Evolutionary conservation across 1,284 basidiomycete genomes (phyloP).

Genomic region (Cystobasidium slooffiae): DNA sequence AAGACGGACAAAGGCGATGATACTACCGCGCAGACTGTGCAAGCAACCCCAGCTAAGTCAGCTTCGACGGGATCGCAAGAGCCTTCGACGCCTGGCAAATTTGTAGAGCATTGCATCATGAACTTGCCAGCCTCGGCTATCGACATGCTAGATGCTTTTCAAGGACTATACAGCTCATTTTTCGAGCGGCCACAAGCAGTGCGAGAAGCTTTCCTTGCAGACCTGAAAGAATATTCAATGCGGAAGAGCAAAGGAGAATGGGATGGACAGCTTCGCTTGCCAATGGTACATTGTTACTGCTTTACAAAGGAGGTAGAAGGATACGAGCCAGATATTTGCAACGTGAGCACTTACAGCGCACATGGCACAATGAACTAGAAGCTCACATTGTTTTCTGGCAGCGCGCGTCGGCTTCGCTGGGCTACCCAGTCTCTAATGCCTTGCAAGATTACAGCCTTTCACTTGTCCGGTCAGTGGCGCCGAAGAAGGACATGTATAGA

Average conservation of each 20-base stretch:
- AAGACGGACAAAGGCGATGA: background rate
- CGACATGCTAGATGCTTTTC: conserved; percentile 85
- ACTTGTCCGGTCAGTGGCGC: conserved; percentile 88
- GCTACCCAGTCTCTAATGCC: conserved; percentile 64
- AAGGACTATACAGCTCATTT: conserved; percentile 66
- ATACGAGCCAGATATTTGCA: conserved; percentile 74
- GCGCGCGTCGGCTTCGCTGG: conserved; percentile 75
- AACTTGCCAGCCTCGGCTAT: conserved; percentile 93
- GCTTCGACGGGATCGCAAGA: background rate
- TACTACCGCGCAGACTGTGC: background rate
- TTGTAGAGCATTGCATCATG: conserved; percentile 90
- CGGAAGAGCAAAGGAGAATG: background rate
- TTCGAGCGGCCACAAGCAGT: conserved; percentile 58
- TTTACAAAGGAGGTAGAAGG: conserved; percentile 87
- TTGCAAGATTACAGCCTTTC: conserved; percentile 63
- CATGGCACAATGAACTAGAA: too few relatives aligned
- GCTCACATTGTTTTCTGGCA: conserved; percentile 55
- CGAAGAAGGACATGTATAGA: conserved; percentile 99
- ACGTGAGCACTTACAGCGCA: conserved; percentile 63
- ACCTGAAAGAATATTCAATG: conserved; percentile 15
- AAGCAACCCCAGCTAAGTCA: background rate
- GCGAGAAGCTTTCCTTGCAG: conserved; percentile 49
- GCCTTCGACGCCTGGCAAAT: conserved; percentile 54
- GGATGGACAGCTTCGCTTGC: conserved; percentile 61
- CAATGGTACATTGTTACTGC: conserved; percentile 93